A percentile compares a stretch with the other conserved stretches of the same genome.
Evolutionary conservation across 1,139 yeast species (phyloP).

Genomic region (Lodderomyces margitis): DNA sequence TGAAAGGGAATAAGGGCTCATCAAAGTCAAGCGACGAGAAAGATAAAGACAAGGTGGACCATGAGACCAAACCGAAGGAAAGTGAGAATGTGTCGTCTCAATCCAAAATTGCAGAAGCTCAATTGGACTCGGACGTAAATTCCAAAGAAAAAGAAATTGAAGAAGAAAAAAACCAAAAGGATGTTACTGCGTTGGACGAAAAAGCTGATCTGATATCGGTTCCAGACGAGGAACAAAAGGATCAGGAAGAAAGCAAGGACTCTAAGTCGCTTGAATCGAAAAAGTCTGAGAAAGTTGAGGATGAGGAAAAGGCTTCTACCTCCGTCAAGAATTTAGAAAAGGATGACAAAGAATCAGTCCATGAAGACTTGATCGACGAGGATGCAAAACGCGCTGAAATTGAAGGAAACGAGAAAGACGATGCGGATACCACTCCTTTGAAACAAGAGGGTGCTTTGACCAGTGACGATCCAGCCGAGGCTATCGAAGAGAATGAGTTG

Average conservation of each 20-base stretch:
- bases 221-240: background rate
- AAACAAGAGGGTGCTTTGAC: conserved; percentile 45
- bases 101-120: no score
- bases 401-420: conserved; percentile 35
- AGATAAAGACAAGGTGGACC: conserved; percentile 2
- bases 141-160: background rate
- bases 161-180: background rate
- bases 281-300: conserved; percentile 1
- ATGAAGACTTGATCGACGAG: conserved; percentile 11
- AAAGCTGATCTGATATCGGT: background rate
- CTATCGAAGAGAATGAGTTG: conserved; percentile 13
- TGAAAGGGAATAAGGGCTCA: conserved; percentile 19
- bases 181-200: background rate
- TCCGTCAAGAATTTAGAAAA: conserved; percentile 6
- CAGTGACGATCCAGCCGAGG: conserved; percentile 46
- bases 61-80: conserved; percentile 1
- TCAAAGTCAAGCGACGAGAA: conserved; percentile 1
- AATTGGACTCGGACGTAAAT: no score
- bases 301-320: background rate
- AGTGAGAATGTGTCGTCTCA: conserved; percentile 1
- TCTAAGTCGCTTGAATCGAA: background rate
- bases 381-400: conserved; percentile 8
- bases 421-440: conserved; percentile 39
- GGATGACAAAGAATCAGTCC: background rate
- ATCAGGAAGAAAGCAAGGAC: background rate